phyloP scores from a whole-genome alignment of 371 early-diverging fungal genomes.

The Mortierella sp. region DNA sequence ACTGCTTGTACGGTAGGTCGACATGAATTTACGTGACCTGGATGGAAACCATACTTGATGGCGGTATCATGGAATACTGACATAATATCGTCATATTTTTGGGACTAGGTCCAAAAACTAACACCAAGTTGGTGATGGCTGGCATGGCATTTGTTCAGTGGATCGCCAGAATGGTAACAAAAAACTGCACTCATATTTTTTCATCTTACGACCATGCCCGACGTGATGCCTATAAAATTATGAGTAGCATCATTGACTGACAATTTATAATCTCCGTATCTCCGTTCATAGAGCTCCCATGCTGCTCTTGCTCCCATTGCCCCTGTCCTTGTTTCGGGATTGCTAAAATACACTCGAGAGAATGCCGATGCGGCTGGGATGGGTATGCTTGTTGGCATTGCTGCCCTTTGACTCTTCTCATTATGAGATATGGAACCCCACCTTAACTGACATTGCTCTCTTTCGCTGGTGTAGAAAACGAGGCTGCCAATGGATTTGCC shows the following conservation, averaged over 20 bases:
- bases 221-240: not conserved
- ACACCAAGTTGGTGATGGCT: slow-evolving; percentile 74
- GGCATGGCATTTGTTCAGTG: slow-evolving; percentile 91
- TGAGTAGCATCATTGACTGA: not conserved
- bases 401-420: not conserved
- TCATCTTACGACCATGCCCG: not conserved
- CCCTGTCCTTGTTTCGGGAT: slow-evolving; percentile 78
- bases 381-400: slow-evolving; percentile 41
- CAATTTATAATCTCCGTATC: not conserved
- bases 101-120: slow-evolving; percentile 70
- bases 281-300: slow-evolving; percentile 50
- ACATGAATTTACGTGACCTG: not conserved
- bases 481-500: slow-evolving; percentile 86
- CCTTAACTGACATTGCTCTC: not conserved
- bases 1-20: slow-evolving; percentile 79
- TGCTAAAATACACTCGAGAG: slow-evolving; percentile 80
- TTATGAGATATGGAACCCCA: not conserved
- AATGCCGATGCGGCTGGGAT: slow-evolving; percentile 60
- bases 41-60: not conserved
- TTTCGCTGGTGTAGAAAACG: slow-evolving; percentile 63
- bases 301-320: slow-evolving; percentile 75
- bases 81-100: too few species aligned
- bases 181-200: not conserved
- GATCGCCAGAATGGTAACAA: slow-evolving; percentile 82
- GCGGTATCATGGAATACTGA: not conserved